Evolutionary conservation across 768 basidiomycete genomes (phyloP).

Genomic region (Serendipita vermifera): DNA sequence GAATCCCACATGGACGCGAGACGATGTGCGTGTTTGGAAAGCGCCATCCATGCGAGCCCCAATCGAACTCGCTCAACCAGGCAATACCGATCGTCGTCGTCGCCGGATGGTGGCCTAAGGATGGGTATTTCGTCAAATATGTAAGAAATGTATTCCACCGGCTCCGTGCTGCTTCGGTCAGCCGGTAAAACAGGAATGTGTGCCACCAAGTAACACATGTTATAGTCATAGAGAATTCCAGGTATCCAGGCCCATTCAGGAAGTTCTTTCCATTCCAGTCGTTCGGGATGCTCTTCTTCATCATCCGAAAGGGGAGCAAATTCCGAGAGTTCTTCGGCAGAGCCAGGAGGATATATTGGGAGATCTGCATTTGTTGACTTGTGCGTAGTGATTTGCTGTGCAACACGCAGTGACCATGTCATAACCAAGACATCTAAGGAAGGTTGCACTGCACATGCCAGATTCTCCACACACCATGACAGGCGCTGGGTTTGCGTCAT

Average conservation of each 20-base stretch:
- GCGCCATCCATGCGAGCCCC: not conserved
- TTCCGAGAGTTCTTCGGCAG: not conserved
- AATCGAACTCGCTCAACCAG: not conserved
- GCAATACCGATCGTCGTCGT: not conserved
- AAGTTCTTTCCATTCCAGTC: not conserved
- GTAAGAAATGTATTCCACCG: not conserved
- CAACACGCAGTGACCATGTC: not conserved
- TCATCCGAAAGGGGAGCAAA: not conserved
- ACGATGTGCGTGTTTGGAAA: not conserved
- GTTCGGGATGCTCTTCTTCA: not conserved
- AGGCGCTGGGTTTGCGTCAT: not conserved
- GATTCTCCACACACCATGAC: not conserved
- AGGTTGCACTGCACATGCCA: not conserved
- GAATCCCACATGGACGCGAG: not conserved
- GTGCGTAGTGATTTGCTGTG: not conserved
- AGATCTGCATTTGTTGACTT: not conserved
- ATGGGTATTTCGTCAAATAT: not conserved
- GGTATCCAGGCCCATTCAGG: not conserved
- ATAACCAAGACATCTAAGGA: not conserved
- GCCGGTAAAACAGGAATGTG: not conserved
- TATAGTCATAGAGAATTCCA: not conserved
- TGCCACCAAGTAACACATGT: not conserved
- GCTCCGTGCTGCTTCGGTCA: not conserved
- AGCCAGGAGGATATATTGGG: not conserved
- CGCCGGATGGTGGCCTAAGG: not conserved